phyloP scores from a whole-genome alignment of 768 basidiomycete genomes.

The Piloderma croceum region DNA sequence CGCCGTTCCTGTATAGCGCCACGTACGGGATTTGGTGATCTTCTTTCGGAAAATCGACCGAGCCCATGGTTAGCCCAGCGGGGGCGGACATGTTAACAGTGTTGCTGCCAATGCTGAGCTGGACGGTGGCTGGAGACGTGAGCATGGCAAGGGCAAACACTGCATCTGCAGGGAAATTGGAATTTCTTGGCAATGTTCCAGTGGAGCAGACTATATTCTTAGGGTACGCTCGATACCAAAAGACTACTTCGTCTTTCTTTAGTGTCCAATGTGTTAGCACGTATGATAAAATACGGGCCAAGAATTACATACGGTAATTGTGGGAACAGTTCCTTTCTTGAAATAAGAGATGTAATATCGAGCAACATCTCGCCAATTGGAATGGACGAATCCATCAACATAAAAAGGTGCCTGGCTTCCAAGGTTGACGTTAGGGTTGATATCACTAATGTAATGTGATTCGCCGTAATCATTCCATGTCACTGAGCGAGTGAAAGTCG shows the following conservation, averaged over 20 bases:
- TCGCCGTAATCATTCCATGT: constrained; percentile 27
- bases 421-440: constrained; percentile 20
- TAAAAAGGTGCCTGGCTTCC: constrained; percentile 21
- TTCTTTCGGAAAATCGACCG: constrained; percentile 19
- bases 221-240: constrained; percentile 23
- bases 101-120: constrained; percentile 25
- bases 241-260: constrained; percentile 20
- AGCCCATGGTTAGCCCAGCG: constrained; percentile 18
- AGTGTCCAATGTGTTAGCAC: constrained; percentile 14
- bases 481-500: constrained; percentile 15
- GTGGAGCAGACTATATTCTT: constrained; percentile 19
- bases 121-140: constrained; percentile 24
- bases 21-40: constrained; percentile 23
- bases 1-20: constrained; percentile 19
- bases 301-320: constrained; percentile 25
- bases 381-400: constrained; percentile 20
- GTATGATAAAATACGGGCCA: constrained; percentile 14
- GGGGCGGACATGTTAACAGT: constrained; percentile 12
- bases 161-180: constrained; percentile 28
- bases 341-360: constrained; percentile 22
- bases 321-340: constrained; percentile 18
- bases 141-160: constrained; percentile 36
- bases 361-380: constrained; percentile 20
- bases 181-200: constrained; percentile 23
- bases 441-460: constrained; percentile 37